Evolutionary conservation across 768 basidiomycete species (phyloP), one percentile per base, ranked within the genome.

Genomic region (Suillus plorans): DNA sequence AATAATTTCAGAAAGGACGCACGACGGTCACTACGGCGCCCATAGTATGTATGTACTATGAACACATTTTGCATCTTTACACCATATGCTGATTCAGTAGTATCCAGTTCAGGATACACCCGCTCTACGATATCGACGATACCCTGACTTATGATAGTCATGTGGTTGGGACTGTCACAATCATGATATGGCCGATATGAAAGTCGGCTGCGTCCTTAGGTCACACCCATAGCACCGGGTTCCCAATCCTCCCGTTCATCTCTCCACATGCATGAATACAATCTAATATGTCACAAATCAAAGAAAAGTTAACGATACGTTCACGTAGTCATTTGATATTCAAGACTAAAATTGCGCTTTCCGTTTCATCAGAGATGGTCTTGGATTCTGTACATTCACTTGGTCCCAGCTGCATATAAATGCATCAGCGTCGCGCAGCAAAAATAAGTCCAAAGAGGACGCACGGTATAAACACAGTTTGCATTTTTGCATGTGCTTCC

Each of bases 101-200:
- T 83, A 73, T 91, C 81, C 14, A 94, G 80, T 58, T 92, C 89
- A 0, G 93, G 90, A 73, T 86, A 87, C 41, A 80, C 76, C 57
- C 79, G 75, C 31, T 70, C 69, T 68, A 96, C 89, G 1, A 84
- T 81, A 59, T 82, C 76, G 57, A 88, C 79, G 60, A 95, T 69
- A n/a, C 77, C 80, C 22, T 90, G 31, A 31, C 31, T 31, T 31
- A 31, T 31, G 31, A 31, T 50, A 52, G 36, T 28, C 45, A 62
- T 42, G 65, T 62, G n/a, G 28, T 34, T 60, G 34, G 22, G 14
- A 50, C 25, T 25, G 1, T 37, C 36, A 10, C 36, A 37, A 37
- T 31, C 31, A 31, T 31, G 31, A 31, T 16, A 25, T 28, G 25
- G 25, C 14, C 25, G 50, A 50, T 50, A 55, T 53, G 52, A 53